Base-by-base conservation (phyloP, 2,329 filamentous ascomycete genomes). In the Ophiostoma sp. region DNA sequence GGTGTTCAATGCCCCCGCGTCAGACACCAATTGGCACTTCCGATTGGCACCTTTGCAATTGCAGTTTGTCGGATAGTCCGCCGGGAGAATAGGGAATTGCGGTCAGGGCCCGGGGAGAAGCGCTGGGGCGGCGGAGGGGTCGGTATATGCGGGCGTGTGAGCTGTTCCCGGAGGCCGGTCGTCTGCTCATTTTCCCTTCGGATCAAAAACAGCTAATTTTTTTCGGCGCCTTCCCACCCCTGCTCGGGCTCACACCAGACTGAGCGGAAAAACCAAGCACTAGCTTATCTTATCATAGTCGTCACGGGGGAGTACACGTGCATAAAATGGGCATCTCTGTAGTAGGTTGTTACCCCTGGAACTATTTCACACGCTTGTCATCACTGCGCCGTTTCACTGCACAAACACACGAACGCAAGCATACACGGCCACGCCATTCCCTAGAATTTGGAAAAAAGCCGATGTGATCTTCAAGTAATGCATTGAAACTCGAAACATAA, bases 171-270 rank as follows among this genome's bases (percentile, higher is more conserved):
- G 18, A 63, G 67, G 40, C 60, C 64, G 52, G 65, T 66, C 40
- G 47, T 47, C 52, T 45, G 60, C 60, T 14, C 42, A 49, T 44
- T 64, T 58, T 65, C 60, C 49, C 36, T 40, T 67, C 64, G 63
- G 41, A 45, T 68, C 66, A 67, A 66, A 65, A 69, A 52, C 70
- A 69, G 66, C 66, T 68, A 69, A 70, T 68, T 70, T 70, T 55
- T 70, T 71, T 68, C 67, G 65, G 65, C 27, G 42, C 16, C 52
- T 41, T 3, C 58, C 58, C 55, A 60, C 44, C 62, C 36, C 38
- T 65, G 66, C 38, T 36, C 49, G 27, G 27, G 60, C 41, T 65
- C 66, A 38, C 58, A 68, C 40, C 64, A 41, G 65, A 27, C 36
- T 44, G 67, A 2, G 27, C 67, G 68, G 49, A 67, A 69, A 67